These are phyloP conservation scores for Silene uniflora DNA, from an alignment of 148 eudicot genomes.

Conservation along the genomic window DNA sequence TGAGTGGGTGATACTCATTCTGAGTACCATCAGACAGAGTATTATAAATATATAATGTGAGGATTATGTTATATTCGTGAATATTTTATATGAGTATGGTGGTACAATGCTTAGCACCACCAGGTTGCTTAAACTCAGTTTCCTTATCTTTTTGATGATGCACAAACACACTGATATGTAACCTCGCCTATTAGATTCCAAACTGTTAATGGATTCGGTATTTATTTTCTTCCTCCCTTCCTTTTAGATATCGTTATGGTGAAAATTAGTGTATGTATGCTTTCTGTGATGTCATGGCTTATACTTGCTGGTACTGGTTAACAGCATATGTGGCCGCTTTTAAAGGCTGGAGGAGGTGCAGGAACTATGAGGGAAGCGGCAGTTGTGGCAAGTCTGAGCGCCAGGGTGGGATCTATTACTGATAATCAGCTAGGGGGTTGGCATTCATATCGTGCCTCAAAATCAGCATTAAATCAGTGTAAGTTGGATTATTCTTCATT, in stretches of 20 bases:
- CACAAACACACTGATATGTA: no score
- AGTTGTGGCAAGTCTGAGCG: conserved; percentile 82
- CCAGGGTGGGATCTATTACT: conserved; percentile 92
- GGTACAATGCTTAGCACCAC: no score
- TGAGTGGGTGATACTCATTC: no score
- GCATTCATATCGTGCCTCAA: conserved; percentile 96
- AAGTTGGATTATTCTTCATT: conserved; percentile 16
- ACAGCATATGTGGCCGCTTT: conserved; percentile 96
- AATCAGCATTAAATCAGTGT: conserved; percentile 90
- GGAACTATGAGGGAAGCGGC: conserved; percentile 62
- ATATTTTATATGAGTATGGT: no score
- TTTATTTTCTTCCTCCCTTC: not conserved
- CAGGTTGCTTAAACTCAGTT: no score
- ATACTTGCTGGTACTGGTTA: no score
- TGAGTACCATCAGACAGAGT: no score
- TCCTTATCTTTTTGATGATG: no score
- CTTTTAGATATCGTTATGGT: not conserved
- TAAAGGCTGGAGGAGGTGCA: conserved; percentile 64
- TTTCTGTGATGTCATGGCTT: no score
- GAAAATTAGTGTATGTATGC: conserved; percentile 2
- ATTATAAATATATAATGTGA: no score
- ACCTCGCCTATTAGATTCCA: no score
- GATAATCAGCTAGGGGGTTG: conserved; percentile 89
- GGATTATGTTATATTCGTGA: no score
- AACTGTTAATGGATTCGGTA: not conserved